Percentiles rank a stretch among this genome's conserved stretches.
phyloP scores from a whole-genome alignment of 495 filamentous ascomycete genomes.

The Trichoderma orchidacearum region DNA sequence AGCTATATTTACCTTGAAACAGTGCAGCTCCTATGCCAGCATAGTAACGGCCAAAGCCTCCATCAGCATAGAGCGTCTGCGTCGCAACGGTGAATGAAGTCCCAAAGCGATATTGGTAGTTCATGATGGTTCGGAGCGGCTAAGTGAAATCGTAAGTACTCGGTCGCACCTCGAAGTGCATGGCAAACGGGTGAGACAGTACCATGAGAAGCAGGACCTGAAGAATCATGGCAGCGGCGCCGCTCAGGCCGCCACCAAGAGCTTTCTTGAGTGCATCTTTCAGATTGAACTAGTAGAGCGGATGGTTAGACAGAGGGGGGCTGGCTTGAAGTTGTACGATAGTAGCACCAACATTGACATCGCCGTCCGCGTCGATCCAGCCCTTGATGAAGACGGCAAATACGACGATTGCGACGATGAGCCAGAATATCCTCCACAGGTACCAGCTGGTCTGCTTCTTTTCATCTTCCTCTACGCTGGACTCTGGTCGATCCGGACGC shows the following conservation, averaged over 20 bases:
- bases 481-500: neutral
- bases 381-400: constrained; percentile 15
- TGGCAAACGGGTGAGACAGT: neutral
- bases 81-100: constrained; percentile 12
- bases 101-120: constrained; percentile 22
- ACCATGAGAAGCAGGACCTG: constrained; percentile 22
- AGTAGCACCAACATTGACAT: constrained; percentile 12
- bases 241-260: constrained; percentile 17
- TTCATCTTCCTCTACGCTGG: neutral
- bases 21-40: constrained; percentile 18
- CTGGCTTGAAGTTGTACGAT: neutral
- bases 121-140: constrained; percentile 23
- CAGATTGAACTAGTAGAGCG: constrained; percentile 12
- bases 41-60: constrained; percentile 16
- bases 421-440: constrained; percentile 14
- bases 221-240: constrained; percentile 20
- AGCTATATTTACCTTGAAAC: constrained; percentile 16
- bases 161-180: neutral
- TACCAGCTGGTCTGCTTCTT: constrained; percentile 3
- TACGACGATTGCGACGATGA: constrained; percentile 5
- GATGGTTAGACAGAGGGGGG: neutral
- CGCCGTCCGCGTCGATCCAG: constrained; percentile 16
- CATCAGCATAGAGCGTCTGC: constrained; percentile 11
- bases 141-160: neutral
- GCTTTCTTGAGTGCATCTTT: constrained; percentile 12